These are phyloP conservation scores for Trypethelium eluteriae DNA, from an alignment of 495 filamentous ascomycete species.

Conservation along the genomic window DNA sequence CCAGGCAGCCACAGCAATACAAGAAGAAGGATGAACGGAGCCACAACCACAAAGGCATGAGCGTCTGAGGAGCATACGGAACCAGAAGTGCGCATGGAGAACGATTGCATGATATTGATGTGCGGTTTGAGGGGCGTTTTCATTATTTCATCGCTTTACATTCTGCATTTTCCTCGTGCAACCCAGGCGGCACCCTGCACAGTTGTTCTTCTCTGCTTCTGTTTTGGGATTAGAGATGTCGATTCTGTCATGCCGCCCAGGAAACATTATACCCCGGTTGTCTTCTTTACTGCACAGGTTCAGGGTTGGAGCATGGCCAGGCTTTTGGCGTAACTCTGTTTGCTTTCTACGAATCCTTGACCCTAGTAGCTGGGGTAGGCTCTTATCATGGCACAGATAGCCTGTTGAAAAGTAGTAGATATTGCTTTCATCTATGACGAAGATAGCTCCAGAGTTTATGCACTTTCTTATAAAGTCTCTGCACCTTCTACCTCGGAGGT, in stretches of 20 bases:
- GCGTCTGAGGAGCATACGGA: background rate
- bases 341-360: no score
- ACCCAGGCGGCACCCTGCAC: background rate
- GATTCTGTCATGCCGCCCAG: background rate
- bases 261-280: constrained; percentile 6
- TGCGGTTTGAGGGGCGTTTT: background rate
- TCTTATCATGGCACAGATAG: no score
- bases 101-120: background rate
- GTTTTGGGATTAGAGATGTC: background rate
- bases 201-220: background rate
- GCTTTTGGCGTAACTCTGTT: no score
- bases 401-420: no score
- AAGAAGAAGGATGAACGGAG: background rate
- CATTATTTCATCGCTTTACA: background rate
- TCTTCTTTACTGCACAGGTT: background rate
- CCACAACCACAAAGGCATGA: background rate
- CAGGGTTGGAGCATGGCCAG: background rate
- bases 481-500: background rate
- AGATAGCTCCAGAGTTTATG: background rate
- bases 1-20: background rate
- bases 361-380: no score
- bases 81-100: background rate
- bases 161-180: background rate
- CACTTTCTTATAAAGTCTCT: background rate
- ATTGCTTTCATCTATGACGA: background rate